Percentiles rank a stretch among this genome's conserved stretches.
phyloP scores from a whole-genome alignment of 2,329 filamentous ascomycete genomes.

The Immersiporthe knoxdaviesiana region DNA sequence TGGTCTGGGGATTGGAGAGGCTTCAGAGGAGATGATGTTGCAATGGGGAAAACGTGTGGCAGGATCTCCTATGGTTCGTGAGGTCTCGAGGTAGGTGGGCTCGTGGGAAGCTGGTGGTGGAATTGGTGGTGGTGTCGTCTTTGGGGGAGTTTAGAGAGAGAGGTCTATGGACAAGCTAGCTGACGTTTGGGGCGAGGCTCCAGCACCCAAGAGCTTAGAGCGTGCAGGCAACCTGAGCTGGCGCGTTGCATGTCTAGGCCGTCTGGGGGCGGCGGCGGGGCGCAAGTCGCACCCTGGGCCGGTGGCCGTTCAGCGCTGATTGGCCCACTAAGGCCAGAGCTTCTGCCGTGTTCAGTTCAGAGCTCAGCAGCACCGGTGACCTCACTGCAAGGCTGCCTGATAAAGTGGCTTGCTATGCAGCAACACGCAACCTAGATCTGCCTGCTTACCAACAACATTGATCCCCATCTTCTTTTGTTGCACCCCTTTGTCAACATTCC shows the following conservation, averaged over 20 bases:
- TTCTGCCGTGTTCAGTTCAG: conserved; percentile 24
- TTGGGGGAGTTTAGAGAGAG: conserved; percentile 17
- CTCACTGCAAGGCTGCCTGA: conserved; percentile 13
- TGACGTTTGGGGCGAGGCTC: conserved; percentile 29
- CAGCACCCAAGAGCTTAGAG: conserved; percentile 5
- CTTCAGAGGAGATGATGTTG: not conserved
- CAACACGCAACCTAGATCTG: not conserved
- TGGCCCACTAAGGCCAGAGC: conserved; percentile 17
- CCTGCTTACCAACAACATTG: not conserved
- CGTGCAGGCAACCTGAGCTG: conserved; percentile 23
- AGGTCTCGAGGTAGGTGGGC: not conserved
- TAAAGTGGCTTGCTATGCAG: not conserved
- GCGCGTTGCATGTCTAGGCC: conserved; percentile 12
- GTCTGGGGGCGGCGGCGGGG: conserved; percentile 8
- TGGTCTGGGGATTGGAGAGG: conserved; percentile 2
- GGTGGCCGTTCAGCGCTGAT: conserved; percentile 13
- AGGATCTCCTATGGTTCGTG: conserved; percentile 4
- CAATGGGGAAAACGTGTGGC: not conserved
- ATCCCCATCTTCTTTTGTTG: not conserved
- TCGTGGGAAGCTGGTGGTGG: conserved; percentile 14
- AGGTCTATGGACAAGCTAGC: conserved; percentile 20
- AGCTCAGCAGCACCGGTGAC: not conserved
- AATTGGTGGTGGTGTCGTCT: conserved; percentile 14
- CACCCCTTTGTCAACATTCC: not conserved
- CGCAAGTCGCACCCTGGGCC: conserved; percentile 1